Conservation (phyloP, 2,329 filamentous ascomycete species). For the Nigrospora sphaerica region DNA sequence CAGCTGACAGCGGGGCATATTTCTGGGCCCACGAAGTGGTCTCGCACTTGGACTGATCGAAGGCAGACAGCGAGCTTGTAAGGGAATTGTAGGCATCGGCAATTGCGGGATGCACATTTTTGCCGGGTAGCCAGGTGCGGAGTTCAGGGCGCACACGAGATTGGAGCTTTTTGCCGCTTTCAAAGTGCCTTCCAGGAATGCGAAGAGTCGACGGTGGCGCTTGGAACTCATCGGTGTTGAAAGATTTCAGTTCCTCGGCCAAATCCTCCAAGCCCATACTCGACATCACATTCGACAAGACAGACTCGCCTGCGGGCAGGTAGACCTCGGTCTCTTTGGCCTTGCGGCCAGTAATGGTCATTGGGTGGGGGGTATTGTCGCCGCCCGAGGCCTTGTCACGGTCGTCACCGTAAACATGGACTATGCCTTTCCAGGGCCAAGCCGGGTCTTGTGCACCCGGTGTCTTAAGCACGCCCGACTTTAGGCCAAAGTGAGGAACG, state of each 20-base stretch:
- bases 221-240: slow-evolving; percentile 31
- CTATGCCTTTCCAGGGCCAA: slow-evolving; percentile 63
- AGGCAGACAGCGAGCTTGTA: slow-evolving; percentile 60
- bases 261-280: slow-evolving; percentile 32
- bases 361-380: neutral
- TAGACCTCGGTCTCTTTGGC: slow-evolving; percentile 41
- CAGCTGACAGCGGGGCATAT: slow-evolving; percentile 65
- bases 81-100: slow-evolving; percentile 53
- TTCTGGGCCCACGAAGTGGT: slow-evolving; percentile 71
- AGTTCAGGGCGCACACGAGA: slow-evolving; percentile 39
- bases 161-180: slow-evolving; percentile 49
- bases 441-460: slow-evolving; percentile 58
- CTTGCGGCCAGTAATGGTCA: slow-evolving; percentile 28
- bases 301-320: slow-evolving; percentile 32
- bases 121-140: slow-evolving; percentile 16
- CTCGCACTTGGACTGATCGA: slow-evolving; percentile 74
- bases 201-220: slow-evolving; percentile 42
- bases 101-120: slow-evolving; percentile 49
- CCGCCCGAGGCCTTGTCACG: neutral
- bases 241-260: slow-evolving; percentile 22
- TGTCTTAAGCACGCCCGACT: slow-evolving; percentile 45
- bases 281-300: slow-evolving; percentile 26
- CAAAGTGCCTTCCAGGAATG: slow-evolving; percentile 48
- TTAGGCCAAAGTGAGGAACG: slow-evolving; percentile 35
- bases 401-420: slow-evolving; percentile 52